Percentiles rank a stretch among this genome's conserved stretches.
These are phyloP conservation scores for Saccharomyces paradoxus DNA, from an alignment of 805 yeast genomes.

Conservation along the genomic window DNA sequence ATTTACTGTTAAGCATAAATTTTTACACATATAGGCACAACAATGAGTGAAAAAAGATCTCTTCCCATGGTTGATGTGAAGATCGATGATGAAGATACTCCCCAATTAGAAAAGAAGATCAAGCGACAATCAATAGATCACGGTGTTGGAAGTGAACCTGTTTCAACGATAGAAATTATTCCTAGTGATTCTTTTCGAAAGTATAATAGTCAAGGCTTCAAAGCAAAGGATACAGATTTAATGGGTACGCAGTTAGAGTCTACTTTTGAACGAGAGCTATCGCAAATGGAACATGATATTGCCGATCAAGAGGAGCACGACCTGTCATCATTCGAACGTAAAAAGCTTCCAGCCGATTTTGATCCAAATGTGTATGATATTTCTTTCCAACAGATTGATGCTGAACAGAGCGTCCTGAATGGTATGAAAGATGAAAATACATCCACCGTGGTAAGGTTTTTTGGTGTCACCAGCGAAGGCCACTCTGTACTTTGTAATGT, in stretches of 20 bases:
- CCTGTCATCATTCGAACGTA: constrained; percentile 39
- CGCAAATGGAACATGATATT: constrained; percentile 26
- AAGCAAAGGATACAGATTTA: constrained; percentile 20
- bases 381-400: constrained; percentile 86
- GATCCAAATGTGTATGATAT: constrained; percentile 44
- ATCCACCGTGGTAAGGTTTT: constrained; percentile 65
- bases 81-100: constrained; percentile 1
- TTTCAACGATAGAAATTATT: constrained; percentile 28
- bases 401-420: constrained; percentile 61
- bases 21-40: background rate
- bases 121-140: constrained; percentile 25
- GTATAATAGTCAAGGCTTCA: constrained; percentile 27
- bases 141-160: constrained; percentile 30
- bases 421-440: constrained; percentile 32
- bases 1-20: background rate
- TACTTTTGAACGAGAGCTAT: constrained; percentile 26
- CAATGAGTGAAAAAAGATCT: background rate
- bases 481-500: constrained; percentile 85
- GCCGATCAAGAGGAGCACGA: constrained; percentile 20
- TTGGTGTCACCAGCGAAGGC: constrained; percentile 87
- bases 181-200: constrained; percentile 26
- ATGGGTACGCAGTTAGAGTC: constrained; percentile 19
- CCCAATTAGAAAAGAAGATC: constrained; percentile 16
- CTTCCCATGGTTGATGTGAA: constrained; percentile 1
- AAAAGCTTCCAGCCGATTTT: constrained; percentile 44